These are phyloP conservation scores for Picea mariana DNA, from an alignment of 83 land plant species.

Conservation along the genomic window DNA sequence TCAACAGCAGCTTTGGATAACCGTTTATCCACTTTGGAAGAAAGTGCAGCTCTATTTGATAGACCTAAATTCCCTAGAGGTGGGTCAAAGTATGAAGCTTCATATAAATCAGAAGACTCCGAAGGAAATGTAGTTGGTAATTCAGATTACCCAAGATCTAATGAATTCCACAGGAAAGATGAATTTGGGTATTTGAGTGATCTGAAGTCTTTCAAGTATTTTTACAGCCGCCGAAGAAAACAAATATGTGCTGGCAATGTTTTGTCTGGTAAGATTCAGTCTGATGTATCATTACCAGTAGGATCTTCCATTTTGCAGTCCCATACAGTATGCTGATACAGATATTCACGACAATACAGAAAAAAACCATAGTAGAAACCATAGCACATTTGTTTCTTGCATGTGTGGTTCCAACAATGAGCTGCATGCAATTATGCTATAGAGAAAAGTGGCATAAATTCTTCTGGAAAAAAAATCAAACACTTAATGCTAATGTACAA, in stretches of 20 bases:
- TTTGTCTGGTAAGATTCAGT: background rate
- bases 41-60: background rate
- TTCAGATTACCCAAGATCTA: background rate
- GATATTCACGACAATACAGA: background rate
- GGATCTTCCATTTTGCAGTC: slow-evolving; percentile 7
- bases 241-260: slow-evolving; percentile 8
- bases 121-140: background rate
- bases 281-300: slow-evolving; percentile 4
- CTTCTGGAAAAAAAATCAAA: background rate
- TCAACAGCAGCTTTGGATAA: background rate
- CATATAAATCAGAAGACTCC: background rate
- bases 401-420: background rate
- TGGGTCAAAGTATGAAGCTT: background rate
- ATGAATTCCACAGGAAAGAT: background rate
- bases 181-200: background rate
- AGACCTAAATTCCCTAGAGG: background rate
- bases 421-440: background rate
- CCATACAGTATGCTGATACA: background rate
- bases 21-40: background rate
- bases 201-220: slow-evolving; percentile 10
- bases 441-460: background rate
- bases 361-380: background rate
- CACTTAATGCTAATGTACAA: background rate
- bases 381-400: background rate
- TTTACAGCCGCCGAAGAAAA: slow-evolving; percentile 12